Base-by-base conservation (phyloP, 495 filamentous ascomycete species). In the Aspergillus asperescens region DNA sequence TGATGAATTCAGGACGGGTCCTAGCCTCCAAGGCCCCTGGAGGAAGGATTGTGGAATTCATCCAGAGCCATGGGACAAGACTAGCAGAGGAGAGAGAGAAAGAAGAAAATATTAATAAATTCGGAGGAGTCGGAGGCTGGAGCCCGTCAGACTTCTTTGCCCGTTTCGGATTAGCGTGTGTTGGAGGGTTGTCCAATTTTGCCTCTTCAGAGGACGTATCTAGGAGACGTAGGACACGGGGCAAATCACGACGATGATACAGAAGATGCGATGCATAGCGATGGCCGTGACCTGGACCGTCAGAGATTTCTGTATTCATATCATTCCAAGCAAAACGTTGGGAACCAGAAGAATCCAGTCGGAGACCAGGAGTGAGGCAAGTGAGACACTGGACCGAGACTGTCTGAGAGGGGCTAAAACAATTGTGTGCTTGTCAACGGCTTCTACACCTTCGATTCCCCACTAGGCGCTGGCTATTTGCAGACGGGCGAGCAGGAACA, bases 341-440 rank as follows among this genome's bases (percentile, higher is more conserved):
- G 47, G 53, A 42, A 57, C 54, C 22, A n/a, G n/a, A n/a, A n/a
- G n/a, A n/a, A n/a, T n/a, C n/a, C 20, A 22, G 16, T 42, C 20
- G 22, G 15, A 27, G 20, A 7, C 32, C 16, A 15, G 32, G 28
- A 40, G 51, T 39, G 35, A 55, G 47, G 41, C 45, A 48, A 47
- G 55, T 50, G 44, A n/a, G 59, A 44, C 52, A 34, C 31, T 59
- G 55, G 52, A 52, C 61, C 55, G 58, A 64, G 47, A 47, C 32
- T n/a, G 32, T 35, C n/a, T n/a, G 32, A n/a, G 34, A 47, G 51
- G 52, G 55, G 51, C 56, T 60, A 58, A 58, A 59, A n/a, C n/a
- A n/a, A 47, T 48, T 22, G 41, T 48, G 49, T 32, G 39, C 39
- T 42, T 54, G 54, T 57, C 32, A 60, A 60, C 49, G 53, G 48